A percentile compares a stretch with the other conserved stretches of the same genome.
These are phyloP conservation scores for Sextonia rubra DNA, from an alignment of 164 flowering plant species.

Conservation along the genomic window DNA sequence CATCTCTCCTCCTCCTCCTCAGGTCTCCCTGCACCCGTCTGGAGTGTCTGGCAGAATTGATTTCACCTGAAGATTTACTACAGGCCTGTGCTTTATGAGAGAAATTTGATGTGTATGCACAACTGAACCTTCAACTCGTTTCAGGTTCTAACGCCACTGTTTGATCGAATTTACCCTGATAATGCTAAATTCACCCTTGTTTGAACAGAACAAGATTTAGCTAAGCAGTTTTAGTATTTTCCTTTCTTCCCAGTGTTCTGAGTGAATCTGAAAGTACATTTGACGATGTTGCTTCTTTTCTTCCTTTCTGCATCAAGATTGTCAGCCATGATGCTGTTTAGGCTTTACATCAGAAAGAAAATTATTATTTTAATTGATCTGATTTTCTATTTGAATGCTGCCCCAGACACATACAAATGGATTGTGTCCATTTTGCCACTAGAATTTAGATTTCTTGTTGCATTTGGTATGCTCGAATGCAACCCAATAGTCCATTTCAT, in stretches of 20 bases:
- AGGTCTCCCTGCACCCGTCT: too few species aligned
- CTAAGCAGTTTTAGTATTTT: background rate
- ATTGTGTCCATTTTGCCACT: background rate
- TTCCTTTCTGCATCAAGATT: background rate
- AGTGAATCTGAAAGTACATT: background rate
- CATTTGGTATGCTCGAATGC: background rate
- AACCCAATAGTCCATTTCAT: too few species aligned
- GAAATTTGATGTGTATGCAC: conserved; percentile 88
- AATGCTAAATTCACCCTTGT: background rate
- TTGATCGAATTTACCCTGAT: background rate
- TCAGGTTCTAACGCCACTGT: conserved; percentile 15
- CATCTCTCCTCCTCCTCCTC: too few species aligned
- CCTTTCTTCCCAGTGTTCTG: background rate
- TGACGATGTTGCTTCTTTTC: background rate
- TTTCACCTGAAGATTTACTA: conserved; percentile 91
- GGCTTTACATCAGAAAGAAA: background rate
- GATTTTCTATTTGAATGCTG: background rate
- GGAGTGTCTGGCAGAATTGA: conserved; percentile 75
- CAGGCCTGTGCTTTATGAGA: conserved; percentile 97
- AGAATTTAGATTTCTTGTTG: background rate
- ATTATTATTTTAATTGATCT: background rate
- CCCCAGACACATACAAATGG: background rate
- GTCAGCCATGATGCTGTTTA: background rate
- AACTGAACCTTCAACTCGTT: conserved; percentile 14
- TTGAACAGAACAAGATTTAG: background rate